Evolutionary conservation across 345 rosid species (phyloP).

Genomic region (Bruguiera sexangula): DNA sequence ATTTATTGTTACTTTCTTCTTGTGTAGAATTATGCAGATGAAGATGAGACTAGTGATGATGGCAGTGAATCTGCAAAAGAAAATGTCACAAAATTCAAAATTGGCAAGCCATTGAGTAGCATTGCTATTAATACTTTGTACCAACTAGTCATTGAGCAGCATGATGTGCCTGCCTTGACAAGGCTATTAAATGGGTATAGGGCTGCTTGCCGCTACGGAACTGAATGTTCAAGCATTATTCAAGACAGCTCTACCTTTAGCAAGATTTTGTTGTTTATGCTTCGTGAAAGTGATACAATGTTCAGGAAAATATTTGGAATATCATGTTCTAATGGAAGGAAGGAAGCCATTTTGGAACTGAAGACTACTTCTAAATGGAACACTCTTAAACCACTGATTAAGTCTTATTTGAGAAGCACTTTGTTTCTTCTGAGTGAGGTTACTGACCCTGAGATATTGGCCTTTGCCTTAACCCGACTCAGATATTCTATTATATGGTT

Average conservation of each 20-base stretch:
- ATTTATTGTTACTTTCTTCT: conserved; percentile 11
- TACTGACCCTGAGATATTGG: conserved; percentile 56
- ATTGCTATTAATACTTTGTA: conserved; percentile 46
- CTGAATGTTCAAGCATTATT: conserved; percentile 41
- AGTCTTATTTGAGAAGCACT: conserved; percentile 74
- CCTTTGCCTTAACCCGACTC: conserved; percentile 52
- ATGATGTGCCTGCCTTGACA: conserved; percentile 51
- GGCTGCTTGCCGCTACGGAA: conserved; percentile 72
- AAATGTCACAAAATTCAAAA: conserved; percentile 26
- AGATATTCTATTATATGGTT: conserved; percentile 54
- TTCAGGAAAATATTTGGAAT: conserved; percentile 60
- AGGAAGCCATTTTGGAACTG: conserved; percentile 58
- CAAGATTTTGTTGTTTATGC: conserved; percentile 54
- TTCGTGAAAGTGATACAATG: conserved; percentile 61
- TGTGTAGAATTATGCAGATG: conserved; percentile 45
- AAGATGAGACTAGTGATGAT: conserved; percentile 39
- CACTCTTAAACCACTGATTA: conserved; percentile 59
- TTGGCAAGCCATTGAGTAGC: conserved; percentile 38
- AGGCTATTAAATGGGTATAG: conserved; percentile 69
- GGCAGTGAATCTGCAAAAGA: conserved; percentile 29
- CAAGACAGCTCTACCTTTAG: conserved; percentile 48
- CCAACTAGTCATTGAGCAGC: conserved; percentile 50
- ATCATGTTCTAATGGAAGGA: conserved; percentile 46
- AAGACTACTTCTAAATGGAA: conserved; percentile 70
- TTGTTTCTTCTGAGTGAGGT: conserved; percentile 61